Evolutionary conservation across 306 rosid genomes (phyloP).

Genomic region (Begonia fuchsioides): DNA sequence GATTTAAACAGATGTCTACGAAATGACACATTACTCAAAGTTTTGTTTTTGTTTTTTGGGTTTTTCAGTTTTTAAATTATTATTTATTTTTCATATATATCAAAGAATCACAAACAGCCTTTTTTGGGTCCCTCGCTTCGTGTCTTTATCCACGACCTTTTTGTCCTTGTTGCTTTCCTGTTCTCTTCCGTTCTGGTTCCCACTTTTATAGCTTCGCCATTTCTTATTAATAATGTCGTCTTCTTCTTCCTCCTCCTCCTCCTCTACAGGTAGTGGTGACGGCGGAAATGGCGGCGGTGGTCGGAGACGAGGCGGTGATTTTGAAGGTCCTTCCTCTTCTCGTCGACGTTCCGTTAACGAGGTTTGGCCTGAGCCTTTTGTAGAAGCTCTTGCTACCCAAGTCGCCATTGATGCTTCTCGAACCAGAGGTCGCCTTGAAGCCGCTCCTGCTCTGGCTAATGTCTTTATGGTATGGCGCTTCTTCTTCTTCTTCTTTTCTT

Average conservation of each 20-base stretch:
- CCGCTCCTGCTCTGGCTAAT: slow-evolving; percentile 50
- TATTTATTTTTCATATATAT: slow-evolving; percentile 12
- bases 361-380: slow-evolving; percentile 48
- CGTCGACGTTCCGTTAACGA: slow-evolving; percentile 52
- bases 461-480: slow-evolving; percentile 48
- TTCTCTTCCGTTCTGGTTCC: slow-evolving; percentile 7
- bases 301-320: slow-evolving; percentile 13
- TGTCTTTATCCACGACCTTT: slow-evolving; percentile 77
- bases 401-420: slow-evolving; percentile 62
- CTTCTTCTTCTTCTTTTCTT: neutral
- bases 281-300: slow-evolving; percentile 16
- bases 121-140: slow-evolving; percentile 75
- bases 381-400: slow-evolving; percentile 54
- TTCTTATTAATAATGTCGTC: slow-evolving; percentile 25
- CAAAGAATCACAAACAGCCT: slow-evolving; percentile 28
- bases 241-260: slow-evolving; percentile 28
- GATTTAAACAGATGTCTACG: too few relatives aligned
- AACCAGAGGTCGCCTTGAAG: slow-evolving; percentile 39
- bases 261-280: slow-evolving; percentile 7
- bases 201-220: slow-evolving; percentile 9
- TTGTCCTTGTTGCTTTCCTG: slow-evolving; percentile 59
- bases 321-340: slow-evolving; percentile 54
- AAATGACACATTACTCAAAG: too few relatives aligned
- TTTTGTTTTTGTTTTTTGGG: neutral
- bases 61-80: neutral